Base-by-base conservation (phyloP, 306 rosid genomes). In the Corylus avellana region DNA sequence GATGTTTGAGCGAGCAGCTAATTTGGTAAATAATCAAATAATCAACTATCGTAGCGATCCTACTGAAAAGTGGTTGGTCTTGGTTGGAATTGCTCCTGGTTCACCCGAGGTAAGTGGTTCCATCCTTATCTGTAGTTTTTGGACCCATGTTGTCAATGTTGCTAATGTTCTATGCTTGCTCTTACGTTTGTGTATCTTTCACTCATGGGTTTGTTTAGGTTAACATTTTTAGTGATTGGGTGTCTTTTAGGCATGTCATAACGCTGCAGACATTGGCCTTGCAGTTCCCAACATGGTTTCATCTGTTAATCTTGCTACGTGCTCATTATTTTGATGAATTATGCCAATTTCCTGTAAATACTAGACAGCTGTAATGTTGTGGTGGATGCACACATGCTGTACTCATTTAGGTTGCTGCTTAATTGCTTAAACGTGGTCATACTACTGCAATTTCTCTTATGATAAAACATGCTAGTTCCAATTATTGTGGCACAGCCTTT, bases 71-170 rank as follows among this genome's bases (percentile, higher is more conserved):
- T 90, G 97, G 97, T 73, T 92, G 83, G 93, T 92, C 77, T 87
- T 92, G 79, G 86, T 90, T 76, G 94, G 94, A 68, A 92, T 92
- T 83, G 93, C 94, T 79, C 94, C 94, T 35, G 97, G 97, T 76
- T 79, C 90, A 42, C 74, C 94, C 22, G 97, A 92, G 89, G 97
- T 92, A 46, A 58, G 84, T 80, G 81, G 51, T 81, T 81, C 7
- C 47, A 51, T 76, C 84, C 44, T 44, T 74, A 8, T 46, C 75
- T 63, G 75, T 18, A 14, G 14, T 77, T 80, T 58, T 55, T 56
- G 18, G 18, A 32, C 56, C 72, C 37, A 68, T 72, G 22, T 37
- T 47, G 53, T 11, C 56, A 47, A 22, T n/a, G 74, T 46, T 48
- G 1, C 29, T 47, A 20, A 18, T 44, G 48, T 84, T 32, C 48